Percentiles rank a stretch among this genome's conserved stretches.
phyloP scores from a whole-genome alignment of 2,329 filamentous ascomycete species.

The Pseudomassariella vexata region DNA sequence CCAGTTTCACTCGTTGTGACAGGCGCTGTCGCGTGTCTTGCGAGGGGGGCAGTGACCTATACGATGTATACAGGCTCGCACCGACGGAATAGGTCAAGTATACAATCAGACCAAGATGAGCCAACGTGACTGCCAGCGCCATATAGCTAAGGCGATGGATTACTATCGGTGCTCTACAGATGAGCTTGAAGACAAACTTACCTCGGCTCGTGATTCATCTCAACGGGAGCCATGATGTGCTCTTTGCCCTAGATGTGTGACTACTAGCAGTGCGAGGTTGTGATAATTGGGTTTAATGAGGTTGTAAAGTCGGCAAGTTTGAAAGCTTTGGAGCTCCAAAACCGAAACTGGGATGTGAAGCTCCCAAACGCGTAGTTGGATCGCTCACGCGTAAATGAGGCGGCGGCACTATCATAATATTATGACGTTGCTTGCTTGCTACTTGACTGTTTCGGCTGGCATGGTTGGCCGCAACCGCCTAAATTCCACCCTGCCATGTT shows the following conservation, averaged over 20 bases:
- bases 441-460: too few relatives aligned
- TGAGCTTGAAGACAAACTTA: constrained; percentile 7
- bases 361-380: too few relatives aligned
- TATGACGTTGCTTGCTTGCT: too few relatives aligned
- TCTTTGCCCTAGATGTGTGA: constrained; percentile 1
- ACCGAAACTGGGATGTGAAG: too few relatives aligned
- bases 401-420: too few relatives aligned
- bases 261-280: too few relatives aligned
- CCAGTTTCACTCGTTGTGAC: constrained; percentile 24
- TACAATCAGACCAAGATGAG: constrained; percentile 20
- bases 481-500: too few relatives aligned
- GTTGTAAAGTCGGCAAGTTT: too few relatives aligned
- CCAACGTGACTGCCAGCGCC: constrained; percentile 21
- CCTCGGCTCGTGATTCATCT: constrained; percentile 21
- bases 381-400: too few relatives aligned
- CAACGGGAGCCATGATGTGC: constrained; percentile 21
- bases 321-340: too few relatives aligned
- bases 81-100: constrained; percentile 27
- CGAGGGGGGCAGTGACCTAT: constrained; percentile 25
- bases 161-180: not conserved
- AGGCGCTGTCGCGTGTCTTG: constrained; percentile 29
- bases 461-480: too few relatives aligned
- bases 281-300: too few relatives aligned
- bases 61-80: constrained; percentile 27
- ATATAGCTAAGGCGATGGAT: constrained; percentile 19